phyloP scores from a whole-genome alignment of 148 eudicot species.

The Vaccinium vitisidaea region DNA sequence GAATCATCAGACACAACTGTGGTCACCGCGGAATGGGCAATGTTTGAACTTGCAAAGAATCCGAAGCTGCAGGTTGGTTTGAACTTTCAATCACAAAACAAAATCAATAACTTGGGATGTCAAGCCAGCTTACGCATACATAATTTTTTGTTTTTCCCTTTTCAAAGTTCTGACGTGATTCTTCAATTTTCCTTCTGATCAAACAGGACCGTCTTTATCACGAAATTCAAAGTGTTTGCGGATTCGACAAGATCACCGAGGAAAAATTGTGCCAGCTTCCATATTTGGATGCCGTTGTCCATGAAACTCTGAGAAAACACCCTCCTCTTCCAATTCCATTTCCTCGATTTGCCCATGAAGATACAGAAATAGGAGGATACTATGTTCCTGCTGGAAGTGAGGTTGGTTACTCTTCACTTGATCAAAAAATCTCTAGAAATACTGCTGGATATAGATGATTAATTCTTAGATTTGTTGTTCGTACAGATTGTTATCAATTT shows the following conservation, averaged over 20 bases:
- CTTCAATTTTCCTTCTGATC: not conserved
- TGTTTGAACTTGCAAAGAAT: slow-evolving; percentile 79
- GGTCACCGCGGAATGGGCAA: slow-evolving; percentile 82
- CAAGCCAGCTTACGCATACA: not conserved
- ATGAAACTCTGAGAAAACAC: slow-evolving; percentile 81
- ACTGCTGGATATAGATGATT: too few species aligned
- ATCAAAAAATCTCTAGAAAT: too few species aligned
- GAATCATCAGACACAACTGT: slow-evolving; percentile 82
- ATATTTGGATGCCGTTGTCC: slow-evolving; percentile 67
- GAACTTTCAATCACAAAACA: not conserved
- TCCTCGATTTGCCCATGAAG: slow-evolving; percentile 66
- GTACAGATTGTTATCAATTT: slow-evolving; percentile 72
- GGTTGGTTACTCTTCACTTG: slow-evolving; percentile 34
- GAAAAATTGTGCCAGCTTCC: slow-evolving; percentile 70
- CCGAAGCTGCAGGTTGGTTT: slow-evolving; percentile 58
- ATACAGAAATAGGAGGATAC: slow-evolving; percentile 74
- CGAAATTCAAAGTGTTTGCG: slow-evolving; percentile 65
- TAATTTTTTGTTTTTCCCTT: not conserved
- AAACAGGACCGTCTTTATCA: slow-evolving; percentile 50
- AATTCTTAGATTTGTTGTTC: not conserved
- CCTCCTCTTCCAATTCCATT: slow-evolving; percentile 73
- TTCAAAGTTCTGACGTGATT: not conserved
- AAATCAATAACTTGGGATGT: not conserved
- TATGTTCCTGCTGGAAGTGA: slow-evolving; percentile 76
- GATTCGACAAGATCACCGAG: slow-evolving; percentile 55